Conservation (phyloP, 305 asterid species). For the Fraxinus sp. region DNA sequence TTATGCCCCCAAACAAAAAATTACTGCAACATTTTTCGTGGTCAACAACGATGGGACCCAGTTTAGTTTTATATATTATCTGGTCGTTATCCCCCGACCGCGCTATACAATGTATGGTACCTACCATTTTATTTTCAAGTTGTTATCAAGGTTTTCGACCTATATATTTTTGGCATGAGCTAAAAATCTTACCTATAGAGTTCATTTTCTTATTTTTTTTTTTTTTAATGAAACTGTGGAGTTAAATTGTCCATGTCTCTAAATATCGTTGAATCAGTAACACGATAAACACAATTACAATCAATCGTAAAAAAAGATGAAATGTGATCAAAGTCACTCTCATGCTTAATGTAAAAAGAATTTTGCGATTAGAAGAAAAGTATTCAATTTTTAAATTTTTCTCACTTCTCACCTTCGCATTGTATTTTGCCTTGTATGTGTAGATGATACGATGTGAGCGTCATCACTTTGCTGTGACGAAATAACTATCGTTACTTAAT, state of each 20-base stretch:
- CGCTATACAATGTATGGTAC: no score
- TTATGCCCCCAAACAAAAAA: background rate
- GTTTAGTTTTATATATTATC: no score
- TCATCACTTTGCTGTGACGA: background rate
- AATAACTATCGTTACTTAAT: background rate
- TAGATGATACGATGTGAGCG: no score
- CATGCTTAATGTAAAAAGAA: background rate
- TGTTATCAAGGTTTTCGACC: background rate
- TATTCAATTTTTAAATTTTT: background rate
- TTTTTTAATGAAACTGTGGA: no score
- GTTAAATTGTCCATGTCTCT: background rate
- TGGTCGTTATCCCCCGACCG: background rate
- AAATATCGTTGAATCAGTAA: background rate
- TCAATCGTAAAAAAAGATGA: background rate
- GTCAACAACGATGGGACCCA: conserved; percentile 33
- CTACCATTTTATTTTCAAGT: no score
- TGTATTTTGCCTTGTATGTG: no score
- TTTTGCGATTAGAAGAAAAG: background rate
- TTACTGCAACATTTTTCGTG: background rate
- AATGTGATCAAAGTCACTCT: background rate
- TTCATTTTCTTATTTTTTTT: background rate
- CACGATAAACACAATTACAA: background rate
- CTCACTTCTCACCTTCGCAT: background rate
- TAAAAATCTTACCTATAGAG: background rate
- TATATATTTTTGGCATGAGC: background rate